Conservation (phyloP, 139 green algal species). For the Micractinium conductrix region DNA sequence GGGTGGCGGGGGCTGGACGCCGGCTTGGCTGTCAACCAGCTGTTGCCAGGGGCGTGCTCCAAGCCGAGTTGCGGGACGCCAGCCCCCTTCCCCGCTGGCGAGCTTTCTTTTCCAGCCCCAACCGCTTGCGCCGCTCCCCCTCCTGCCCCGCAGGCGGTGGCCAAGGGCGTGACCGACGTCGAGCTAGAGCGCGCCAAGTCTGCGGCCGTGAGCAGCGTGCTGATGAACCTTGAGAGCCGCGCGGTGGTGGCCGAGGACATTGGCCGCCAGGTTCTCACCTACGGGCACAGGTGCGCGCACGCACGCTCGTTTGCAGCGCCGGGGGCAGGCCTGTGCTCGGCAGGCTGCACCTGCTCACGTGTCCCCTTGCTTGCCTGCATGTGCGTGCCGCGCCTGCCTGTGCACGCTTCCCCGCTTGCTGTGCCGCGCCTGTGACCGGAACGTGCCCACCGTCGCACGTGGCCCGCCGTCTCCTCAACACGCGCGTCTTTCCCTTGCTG, state of each 20-base stretch:
- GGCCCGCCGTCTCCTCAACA: background rate
- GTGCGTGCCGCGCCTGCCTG: background rate
- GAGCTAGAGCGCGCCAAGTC: constrained; percentile 94
- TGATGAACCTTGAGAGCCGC: constrained; percentile 95
- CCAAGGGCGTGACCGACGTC: constrained; percentile 61
- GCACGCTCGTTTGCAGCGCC: background rate
- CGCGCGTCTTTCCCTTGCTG: no score
- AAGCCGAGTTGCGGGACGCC: no score
- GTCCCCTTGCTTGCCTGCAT: no score
- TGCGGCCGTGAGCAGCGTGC: constrained; percentile 75
- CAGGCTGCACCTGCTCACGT: background rate
- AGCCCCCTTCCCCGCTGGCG: no score
- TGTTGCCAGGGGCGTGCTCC: no score
- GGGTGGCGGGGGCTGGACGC: background rate
- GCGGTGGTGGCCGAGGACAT: constrained; percentile 95
- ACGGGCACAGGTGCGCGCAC: constrained; percentile 65
- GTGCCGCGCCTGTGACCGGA: background rate
- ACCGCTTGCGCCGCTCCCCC: no score
- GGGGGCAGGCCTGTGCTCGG: background rate
- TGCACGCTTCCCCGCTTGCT: background rate
- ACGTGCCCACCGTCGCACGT: background rate
- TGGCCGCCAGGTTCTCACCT: constrained; percentile 94
- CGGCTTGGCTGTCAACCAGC: background rate
- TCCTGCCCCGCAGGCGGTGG: constrained; percentile 50
- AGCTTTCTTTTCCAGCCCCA: no score